A percentile compares a stretch with the other conserved stretches of the same genome.
phyloP scores from a whole-genome alignment of 2,329 filamentous ascomycete species.

The Aureobasidium musti region DNA sequence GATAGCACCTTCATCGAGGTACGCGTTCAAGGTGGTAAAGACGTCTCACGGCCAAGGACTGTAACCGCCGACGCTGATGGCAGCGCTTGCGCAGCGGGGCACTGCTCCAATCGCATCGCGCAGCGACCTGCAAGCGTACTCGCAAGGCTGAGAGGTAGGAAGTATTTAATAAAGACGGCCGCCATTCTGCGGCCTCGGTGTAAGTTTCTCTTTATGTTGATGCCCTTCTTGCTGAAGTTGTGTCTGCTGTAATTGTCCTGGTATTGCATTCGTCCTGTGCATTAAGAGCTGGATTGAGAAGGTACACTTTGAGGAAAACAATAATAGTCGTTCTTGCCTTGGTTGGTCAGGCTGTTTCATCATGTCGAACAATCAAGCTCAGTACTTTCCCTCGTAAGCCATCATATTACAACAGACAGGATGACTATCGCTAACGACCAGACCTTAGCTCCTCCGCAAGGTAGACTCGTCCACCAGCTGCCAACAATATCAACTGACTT shows the following conservation, averaged over 20 bases:
- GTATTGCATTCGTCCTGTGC: background rate
- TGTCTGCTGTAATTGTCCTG: background rate
- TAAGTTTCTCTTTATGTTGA: background rate
- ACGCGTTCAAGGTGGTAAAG: background rate
- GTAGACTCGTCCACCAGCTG: background rate
- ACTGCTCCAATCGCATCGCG: conserved; percentile 22
- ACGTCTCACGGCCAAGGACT: conserved; percentile 16
- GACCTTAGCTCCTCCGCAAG: conserved; percentile 23
- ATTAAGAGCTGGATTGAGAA: background rate
- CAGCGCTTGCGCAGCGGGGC: conserved; percentile 23
- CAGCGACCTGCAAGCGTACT: conserved; percentile 7
- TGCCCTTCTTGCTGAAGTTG: background rate
- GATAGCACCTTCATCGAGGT: background rate
- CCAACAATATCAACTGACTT: background rate
- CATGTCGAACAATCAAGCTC: conserved; percentile 33
- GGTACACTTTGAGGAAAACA: background rate
- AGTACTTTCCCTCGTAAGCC: conserved; percentile 41
- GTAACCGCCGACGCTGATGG: conserved; percentile 25
- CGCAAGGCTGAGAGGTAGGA: conserved; percentile 1
- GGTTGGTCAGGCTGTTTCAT: background rate
- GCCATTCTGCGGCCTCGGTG: background rate
- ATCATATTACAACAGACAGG: background rate
- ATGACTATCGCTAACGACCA: background rate
- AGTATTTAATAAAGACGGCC: conserved; percentile 16
- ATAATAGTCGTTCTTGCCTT: background rate